Base-by-base conservation (phyloP, 495 filamentous ascomycete genomes). In the Aspergillus saccharolyticus region DNA sequence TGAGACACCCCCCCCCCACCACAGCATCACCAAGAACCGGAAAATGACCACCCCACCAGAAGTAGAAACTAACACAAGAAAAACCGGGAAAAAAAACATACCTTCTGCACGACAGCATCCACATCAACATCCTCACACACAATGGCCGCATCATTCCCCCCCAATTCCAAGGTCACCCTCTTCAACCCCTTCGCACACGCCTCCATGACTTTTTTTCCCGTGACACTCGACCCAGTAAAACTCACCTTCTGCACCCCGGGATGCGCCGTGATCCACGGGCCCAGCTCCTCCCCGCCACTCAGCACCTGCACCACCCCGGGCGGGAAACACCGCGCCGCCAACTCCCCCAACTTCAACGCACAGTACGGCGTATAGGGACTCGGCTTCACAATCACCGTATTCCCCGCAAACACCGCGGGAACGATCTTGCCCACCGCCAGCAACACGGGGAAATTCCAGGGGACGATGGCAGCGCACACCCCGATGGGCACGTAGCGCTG, bases 321-420 rank as follows among this genome's bases (percentile, higher is more conserved):
- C 0, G 87, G 86, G 55, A 89, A 80, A 59, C 85, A 74, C 0
- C 74, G 68, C 46, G 80, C 77, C 16, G 74, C 79, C n/a, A 90
- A 70, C 68, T 89, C 86, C 52, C 71, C 79, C 53, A 85, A 72
- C 62, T 87, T 88, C 55, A 88, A 74, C 42, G 71, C 80, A 50
- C 80, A 81, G 76, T 89, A 89, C 0, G 86, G 86, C 0, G 86
- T 87, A 70, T 83, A 86, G 0, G 84, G 83, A 19, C 80, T 83
- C 2, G 82, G 80, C 70, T 87, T 86, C 22, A 86, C 69, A 48
- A 87, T 75, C 4, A 86, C 72, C 9, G 74, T 73, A 55, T 86
- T 85, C 0, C 85, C 84, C 0, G 83, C 78, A 4, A 78, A 79
- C 3, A 87, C 69, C 0, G 83, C 82, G 0, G 80, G 73, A 5